A percentile compares a stretch with the other conserved stretches of the same genome.
These are phyloP conservation scores for Exophiala lecanii-corni DNA, from an alignment of 2,329 filamentous ascomycete species.

Conservation along the genomic window DNA sequence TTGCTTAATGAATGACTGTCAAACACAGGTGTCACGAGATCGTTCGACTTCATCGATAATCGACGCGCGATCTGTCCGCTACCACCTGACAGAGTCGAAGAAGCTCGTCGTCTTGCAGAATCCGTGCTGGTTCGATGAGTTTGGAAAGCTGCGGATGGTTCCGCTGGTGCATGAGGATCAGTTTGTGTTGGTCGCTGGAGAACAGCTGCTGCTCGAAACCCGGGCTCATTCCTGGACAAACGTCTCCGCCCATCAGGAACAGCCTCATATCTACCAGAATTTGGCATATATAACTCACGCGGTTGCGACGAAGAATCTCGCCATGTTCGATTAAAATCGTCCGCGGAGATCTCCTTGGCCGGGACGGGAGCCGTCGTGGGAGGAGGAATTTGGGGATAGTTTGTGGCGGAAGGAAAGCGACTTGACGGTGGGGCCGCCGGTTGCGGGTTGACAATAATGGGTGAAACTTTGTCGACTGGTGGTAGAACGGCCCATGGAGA, in stretches of 20 bases:
- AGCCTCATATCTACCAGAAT: constrained; percentile 88
- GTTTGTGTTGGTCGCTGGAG: constrained; percentile 67
- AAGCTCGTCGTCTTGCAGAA: constrained; percentile 72
- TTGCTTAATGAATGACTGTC: constrained; percentile 32
- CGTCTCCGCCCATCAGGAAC: constrained; percentile 70
- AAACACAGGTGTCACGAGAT: constrained; percentile 36
- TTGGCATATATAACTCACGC: constrained; percentile 88
- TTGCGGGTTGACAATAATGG: constrained; percentile 57
- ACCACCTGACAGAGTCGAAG: constrained; percentile 85
- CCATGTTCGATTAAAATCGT: constrained; percentile 88
- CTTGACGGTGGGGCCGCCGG: constrained; percentile 37
- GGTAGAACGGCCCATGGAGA: constrained; percentile 89
- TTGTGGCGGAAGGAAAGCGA: constrained; percentile 53
- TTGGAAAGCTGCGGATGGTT: constrained; percentile 83
- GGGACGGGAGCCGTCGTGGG: constrained; percentile 67
- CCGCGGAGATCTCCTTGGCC: constrained; percentile 82
- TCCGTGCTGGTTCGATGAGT: constrained; percentile 64
- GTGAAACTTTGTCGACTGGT: constrained; percentile 75
- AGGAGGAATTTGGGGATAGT: constrained; percentile 52
- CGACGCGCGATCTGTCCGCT: constrained; percentile 67
- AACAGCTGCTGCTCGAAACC: constrained; percentile 68
- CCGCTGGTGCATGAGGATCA: constrained; percentile 62
- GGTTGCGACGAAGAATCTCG: constrained; percentile 64
- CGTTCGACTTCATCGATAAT: constrained; percentile 51
- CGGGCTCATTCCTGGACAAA: constrained; percentile 62